Conservation (phyloP, 768 basidiomycete species). For the Goffeauzyma gilvescens region DNA sequence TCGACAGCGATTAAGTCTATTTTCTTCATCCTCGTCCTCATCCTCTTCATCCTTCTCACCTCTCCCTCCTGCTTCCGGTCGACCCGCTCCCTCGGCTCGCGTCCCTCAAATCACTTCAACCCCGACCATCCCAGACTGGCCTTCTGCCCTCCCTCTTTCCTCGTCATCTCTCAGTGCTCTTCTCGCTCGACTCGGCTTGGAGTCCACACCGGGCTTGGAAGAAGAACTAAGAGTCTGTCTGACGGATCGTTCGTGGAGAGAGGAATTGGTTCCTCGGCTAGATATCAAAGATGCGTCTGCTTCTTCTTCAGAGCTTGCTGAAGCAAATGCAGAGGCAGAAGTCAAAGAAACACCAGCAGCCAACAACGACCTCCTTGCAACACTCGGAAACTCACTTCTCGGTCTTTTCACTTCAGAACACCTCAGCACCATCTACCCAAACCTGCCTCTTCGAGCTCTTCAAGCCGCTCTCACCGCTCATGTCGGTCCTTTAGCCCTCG, state of each 20-base stretch:
- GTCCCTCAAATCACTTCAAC: too few species aligned
- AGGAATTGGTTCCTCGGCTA: too few species aligned
- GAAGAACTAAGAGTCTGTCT: conserved; percentile 19
- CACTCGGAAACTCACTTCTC: conserved; percentile 68
- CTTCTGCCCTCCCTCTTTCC: conserved; percentile 10
- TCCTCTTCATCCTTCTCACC: too few species aligned
- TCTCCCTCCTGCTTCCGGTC: too few species aligned
- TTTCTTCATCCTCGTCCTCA: too few species aligned
- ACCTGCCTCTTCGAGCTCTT: conserved; percentile 73
- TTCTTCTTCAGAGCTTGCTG: background rate
- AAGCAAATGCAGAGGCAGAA: background rate
- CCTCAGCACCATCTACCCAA: conserved; percentile 60
- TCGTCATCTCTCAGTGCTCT: conserved; percentile 24
- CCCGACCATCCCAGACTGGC: conserved; percentile 10
- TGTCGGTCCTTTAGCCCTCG: conserved; percentile 67
- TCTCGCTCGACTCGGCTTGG: conserved; percentile 22
- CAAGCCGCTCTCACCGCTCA: conserved; percentile 83
- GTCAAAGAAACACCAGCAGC: conserved; percentile 27
- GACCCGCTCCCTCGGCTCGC: too few species aligned
- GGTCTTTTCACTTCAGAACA: conserved; percentile 79
- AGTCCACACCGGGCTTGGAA: conserved; percentile 13
- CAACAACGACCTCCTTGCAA: conserved; percentile 57
- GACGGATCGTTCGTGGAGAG: conserved; percentile 26
- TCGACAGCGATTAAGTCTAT: too few species aligned
- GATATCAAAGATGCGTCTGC: too few species aligned